Conservation (phyloP, 352 stramenopile species). For the Pythium insidiosum region DNA sequence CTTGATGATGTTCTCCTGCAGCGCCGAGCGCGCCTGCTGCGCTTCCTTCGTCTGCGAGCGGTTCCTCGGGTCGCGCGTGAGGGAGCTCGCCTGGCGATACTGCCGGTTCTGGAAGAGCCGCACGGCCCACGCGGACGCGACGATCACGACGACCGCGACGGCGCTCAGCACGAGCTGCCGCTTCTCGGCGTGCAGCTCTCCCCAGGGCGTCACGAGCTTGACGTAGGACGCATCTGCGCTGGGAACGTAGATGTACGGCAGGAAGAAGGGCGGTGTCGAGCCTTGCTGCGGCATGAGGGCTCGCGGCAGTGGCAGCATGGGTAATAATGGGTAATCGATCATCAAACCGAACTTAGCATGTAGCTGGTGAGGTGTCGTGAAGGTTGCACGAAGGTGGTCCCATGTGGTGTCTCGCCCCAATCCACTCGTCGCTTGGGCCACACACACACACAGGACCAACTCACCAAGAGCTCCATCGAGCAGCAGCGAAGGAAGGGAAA, state of each 20-base stretch:
- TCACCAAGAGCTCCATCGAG: neutral
- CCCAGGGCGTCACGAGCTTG: slow-evolving; percentile 66
- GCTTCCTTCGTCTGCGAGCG: too few species aligned
- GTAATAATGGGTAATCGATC: too few species aligned
- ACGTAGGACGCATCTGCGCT: slow-evolving; percentile 42
- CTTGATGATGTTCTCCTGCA: slow-evolving; percentile 53
- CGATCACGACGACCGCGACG: slow-evolving; percentile 13
- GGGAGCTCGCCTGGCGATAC: too few species aligned
- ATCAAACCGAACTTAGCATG: neutral
- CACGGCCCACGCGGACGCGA: slow-evolving; percentile 5
- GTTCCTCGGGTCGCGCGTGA: too few species aligned
- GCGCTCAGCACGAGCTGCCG: slow-evolving; percentile 29
- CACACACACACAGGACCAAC: slow-evolving; percentile 6
- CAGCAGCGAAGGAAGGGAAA: slow-evolving; percentile 3
- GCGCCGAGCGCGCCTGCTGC: slow-evolving; percentile 18
- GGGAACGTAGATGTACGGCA: slow-evolving; percentile 71
- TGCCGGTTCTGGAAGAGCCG: slow-evolving; percentile 1
- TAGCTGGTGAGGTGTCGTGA: slow-evolving; percentile 7
- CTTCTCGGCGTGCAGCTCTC: slow-evolving; percentile 54
- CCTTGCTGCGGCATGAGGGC: too few species aligned
- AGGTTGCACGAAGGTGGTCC: slow-evolving; percentile 15
- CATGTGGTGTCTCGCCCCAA: slow-evolving; percentile 1
- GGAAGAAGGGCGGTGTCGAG: slow-evolving; percentile 25
- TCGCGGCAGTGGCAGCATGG: too few species aligned
- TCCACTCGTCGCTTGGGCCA: neutral